These are phyloP conservation scores for Mangifera indica DNA, from an alignment of 345 rosid species.

Conservation along the genomic window DNA sequence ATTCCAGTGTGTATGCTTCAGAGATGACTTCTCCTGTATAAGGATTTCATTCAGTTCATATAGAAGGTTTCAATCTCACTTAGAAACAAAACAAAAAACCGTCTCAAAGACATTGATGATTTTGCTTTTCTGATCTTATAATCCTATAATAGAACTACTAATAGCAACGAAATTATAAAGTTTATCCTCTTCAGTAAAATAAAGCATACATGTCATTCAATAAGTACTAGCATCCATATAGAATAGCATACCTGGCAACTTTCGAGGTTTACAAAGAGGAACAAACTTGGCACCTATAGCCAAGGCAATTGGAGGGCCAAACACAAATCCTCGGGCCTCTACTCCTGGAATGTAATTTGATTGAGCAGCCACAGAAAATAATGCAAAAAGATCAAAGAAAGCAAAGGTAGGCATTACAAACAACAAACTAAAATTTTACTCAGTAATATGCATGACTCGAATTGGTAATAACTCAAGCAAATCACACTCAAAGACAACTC, in stretches of 20 bases:
- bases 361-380: not conserved
- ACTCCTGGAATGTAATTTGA: conserved; percentile 46
- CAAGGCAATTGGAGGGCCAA: conserved; percentile 82
- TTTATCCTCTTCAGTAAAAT: not conserved
- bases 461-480: not conserved
- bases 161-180: not conserved
- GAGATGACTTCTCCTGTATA: conserved; percentile 64
- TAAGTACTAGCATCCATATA: not conserved
- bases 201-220: not conserved
- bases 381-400: not conserved
- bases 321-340: conserved; percentile 87
- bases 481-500: not conserved
- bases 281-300: conserved; percentile 87
- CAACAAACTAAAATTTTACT: not conserved
- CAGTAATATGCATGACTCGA: not conserved
- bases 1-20: conserved; percentile 72
- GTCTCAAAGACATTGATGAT: not conserved
- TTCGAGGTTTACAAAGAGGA: conserved; percentile 74
- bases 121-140: not conserved
- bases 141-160: not conserved
- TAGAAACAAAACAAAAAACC: not conserved
- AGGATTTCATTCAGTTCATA: not conserved
- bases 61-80: not conserved
- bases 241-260: conserved; percentile 61
- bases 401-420: not conserved